Conservation (phyloP, 345 rosid species). For the Salix purpurea region DNA sequence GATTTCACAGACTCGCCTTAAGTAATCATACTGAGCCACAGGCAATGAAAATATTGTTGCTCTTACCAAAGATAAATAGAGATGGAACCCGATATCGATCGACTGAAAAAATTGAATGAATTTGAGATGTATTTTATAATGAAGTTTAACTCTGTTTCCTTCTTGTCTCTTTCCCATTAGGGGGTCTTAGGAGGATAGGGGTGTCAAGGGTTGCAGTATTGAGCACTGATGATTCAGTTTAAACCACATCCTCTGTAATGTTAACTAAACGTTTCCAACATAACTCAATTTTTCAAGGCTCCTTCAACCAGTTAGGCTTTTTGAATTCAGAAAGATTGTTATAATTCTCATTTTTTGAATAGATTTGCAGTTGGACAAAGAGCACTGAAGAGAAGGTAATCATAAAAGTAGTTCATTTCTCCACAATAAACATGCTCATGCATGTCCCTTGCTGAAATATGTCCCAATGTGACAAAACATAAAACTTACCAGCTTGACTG, state of each 20-base stretch:
- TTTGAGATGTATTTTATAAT: not conserved
- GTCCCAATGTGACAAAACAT: not conserved
- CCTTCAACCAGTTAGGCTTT: not conserved
- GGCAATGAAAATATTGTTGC: no score
- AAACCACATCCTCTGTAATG: not conserved
- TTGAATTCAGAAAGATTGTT: not conserved
- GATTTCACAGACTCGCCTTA: not conserved
- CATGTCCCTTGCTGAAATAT: not conserved
- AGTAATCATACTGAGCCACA: not conserved
- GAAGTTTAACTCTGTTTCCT: not conserved
- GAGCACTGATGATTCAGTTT: not conserved
- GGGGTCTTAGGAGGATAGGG: not conserved
- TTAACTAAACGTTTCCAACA: not conserved
- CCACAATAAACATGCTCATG: not conserved
- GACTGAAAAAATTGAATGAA: not conserved
- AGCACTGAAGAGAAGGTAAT: not conserved
- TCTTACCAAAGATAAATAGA: not conserved
- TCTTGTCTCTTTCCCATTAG: not conserved
- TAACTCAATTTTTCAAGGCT: not conserved
- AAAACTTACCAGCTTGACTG: conserved; percentile 55
- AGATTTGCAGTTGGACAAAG: not conserved
- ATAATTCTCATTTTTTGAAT: not conserved
- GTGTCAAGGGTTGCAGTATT: not conserved
- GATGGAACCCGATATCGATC: not conserved
- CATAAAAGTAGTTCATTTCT: not conserved